Evolutionary conservation across 2,329 filamentous ascomycete genomes (phyloP), one percentile per base, ranked within the genome.

Genomic region (Calonectria ilicicola): DNA sequence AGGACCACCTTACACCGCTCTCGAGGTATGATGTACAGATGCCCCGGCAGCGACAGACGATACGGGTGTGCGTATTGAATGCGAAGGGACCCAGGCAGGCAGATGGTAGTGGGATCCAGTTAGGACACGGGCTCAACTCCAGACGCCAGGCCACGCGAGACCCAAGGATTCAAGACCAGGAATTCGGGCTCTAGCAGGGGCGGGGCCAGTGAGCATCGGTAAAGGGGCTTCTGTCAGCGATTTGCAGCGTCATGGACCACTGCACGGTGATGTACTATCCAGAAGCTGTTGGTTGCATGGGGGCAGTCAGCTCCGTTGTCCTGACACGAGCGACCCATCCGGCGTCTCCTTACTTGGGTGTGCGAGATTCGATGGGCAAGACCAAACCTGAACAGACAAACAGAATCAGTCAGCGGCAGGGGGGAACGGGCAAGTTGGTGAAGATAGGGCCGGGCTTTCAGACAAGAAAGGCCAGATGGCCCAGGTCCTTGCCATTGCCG

Each of bases 161-260:
- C 72, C 70, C 66, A 76, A 78, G 75, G 67, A 72, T 72, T 60
- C 74, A 76, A 65, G 75, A 75, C 77, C 77, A 78, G 75, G 74
- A 79, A 79, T 71, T 75, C 77, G 77, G 77, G 77, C 77, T 76
- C 76, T 66, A 68, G 73, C 76, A 79, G 72, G 77, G 77, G 72
- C 75, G 72, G 64, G 74, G 72, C 65, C 51, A 67, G 68, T 47
- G 68, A 70, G 46, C 38, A 69, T 72, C 73, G 58, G 58, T 77
- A 53, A 73, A 70, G 73, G 60, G 69, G 72, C 67, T 53, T 70
- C 64, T 62, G 63, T 72, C 68, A 72, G 51, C 56, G 66, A 47
- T 72, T 21, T 64, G 29, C 49, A 49, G 63, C 62, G 67, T 60
- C 56, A 44, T 49, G 44, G 47, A 35, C 8, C 58, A 26, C 29